phyloP scores from a whole-genome alignment of 805 yeast species.

The Candida silvatica region DNA sequence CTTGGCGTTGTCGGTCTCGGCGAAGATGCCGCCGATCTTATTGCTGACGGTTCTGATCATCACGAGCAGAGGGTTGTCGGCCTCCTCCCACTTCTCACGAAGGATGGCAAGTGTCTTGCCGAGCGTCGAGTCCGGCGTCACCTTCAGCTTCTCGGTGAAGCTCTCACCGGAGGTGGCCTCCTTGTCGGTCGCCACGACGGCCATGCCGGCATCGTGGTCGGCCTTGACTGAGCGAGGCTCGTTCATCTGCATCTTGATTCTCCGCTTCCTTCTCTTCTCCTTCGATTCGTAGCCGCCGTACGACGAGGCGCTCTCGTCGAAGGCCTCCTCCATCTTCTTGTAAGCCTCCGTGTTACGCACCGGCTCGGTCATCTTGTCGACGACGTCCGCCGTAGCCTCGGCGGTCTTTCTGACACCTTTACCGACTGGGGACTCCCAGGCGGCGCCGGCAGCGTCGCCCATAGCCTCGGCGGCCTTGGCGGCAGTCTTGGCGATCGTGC shows the following conservation, averaged over 20 bases:
- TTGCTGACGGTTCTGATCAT: conserved; percentile 71
- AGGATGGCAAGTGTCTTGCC: conserved; percentile 58
- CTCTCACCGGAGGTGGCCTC: conserved; percentile 38
- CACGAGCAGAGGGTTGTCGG: conserved; percentile 85
- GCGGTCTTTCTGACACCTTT: conserved; percentile 82
- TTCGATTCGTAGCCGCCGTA: conserved; percentile 91
- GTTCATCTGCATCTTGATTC: conserved; percentile 51
- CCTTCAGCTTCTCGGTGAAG: conserved; percentile 50
- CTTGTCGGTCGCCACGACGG: conserved; percentile 73
- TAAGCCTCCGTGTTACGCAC: conserved; percentile 85
- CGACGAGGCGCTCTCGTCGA: conserved; percentile 85
- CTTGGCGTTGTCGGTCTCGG: conserved; percentile 93
- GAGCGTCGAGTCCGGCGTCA: conserved; percentile 55
- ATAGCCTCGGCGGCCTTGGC: conserved; percentile 90
- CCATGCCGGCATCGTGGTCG: conserved; percentile 76
- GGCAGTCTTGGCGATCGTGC: conserved; percentile 58
- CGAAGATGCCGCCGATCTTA: conserved; percentile 80
- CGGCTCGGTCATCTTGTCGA: conserved; percentile 88
- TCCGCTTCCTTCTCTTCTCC: conserved; percentile 68
- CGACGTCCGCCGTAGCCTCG: conserved; percentile 70
- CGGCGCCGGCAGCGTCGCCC: conserved; percentile 80
- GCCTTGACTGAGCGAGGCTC: conserved; percentile 63
- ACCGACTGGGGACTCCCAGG: conserved; percentile 96
- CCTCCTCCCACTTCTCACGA: conserved; percentile 79
- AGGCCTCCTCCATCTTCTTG: conserved; percentile 79